phyloP scores from a whole-genome alignment of 163 green algal species.

The Chloromonas sp. region DNA sequence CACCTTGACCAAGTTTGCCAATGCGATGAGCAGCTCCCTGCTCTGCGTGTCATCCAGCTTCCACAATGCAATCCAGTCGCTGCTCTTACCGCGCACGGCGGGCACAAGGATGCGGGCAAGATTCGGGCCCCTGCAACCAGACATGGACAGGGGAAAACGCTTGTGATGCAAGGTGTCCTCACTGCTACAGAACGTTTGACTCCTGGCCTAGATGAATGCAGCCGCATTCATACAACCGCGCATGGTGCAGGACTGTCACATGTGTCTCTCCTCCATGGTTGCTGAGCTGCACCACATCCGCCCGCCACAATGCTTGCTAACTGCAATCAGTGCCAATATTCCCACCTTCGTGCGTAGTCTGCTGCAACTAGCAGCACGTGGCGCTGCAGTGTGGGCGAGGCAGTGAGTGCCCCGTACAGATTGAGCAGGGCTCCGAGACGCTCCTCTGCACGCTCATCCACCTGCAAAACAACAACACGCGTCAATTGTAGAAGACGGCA shows the following conservation, averaged over 20 bases:
- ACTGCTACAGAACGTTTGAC: no score
- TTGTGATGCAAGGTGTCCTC: no score
- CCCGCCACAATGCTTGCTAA: no score
- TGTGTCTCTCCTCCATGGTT: no score
- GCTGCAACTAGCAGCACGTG: constrained; percentile 25
- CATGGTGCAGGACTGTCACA: no score
- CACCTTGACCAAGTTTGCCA: constrained; percentile 37
- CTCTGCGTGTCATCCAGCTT: constrained; percentile 17
- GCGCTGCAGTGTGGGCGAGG: constrained; percentile 7
- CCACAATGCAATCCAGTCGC: constrained; percentile 23
- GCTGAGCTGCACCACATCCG: no score
- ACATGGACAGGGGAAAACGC: no score
- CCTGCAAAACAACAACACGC: constrained; percentile 5
- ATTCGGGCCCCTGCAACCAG: not conserved
- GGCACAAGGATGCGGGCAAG: constrained; percentile 11
- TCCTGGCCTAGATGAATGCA: no score
- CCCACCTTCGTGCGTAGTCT: constrained; percentile 22
- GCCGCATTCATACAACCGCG: no score
- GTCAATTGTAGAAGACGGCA: not conserved
- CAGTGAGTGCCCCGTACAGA: constrained; percentile 19
- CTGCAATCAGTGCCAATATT: no score
- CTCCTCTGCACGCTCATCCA: constrained; percentile 33
- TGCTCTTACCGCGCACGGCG: constrained; percentile 24
- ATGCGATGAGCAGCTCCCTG: constrained; percentile 25
- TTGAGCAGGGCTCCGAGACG: constrained; percentile 25